Conservation (phyloP, 1,139 yeast genomes). For the Yamadazyma jaroonii region DNA sequence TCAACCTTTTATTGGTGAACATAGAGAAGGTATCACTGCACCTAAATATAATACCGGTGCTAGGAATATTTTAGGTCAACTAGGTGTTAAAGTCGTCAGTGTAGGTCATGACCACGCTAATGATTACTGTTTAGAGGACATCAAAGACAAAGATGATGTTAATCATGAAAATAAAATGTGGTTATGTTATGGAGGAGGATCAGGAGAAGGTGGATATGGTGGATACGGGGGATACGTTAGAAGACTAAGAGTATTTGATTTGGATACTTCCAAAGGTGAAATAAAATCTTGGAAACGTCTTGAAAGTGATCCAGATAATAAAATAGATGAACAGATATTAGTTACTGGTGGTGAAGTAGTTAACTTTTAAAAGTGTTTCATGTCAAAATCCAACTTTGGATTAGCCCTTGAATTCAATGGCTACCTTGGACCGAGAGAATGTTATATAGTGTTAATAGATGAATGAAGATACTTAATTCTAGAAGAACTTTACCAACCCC, state of each 20-base stretch:
- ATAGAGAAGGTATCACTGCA: conserved; percentile 74
- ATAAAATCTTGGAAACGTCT: conserved; percentile 73
- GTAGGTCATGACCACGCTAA: conserved; percentile 97
- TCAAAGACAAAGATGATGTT: conserved; percentile 19
- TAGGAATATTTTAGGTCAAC: conserved; percentile 49
- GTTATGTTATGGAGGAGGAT: conserved; percentile 93
- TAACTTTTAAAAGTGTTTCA: conserved; percentile 12
- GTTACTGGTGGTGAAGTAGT: conserved; percentile 48
- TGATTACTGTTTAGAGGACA: conserved; percentile 73
- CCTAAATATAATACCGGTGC: conserved; percentile 70
- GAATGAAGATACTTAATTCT: too few relatives aligned
- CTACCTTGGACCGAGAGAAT: too few relatives aligned
- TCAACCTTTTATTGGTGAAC: conserved; percentile 53
- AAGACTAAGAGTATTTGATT: conserved; percentile 66
- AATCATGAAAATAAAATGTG: conserved; percentile 49
- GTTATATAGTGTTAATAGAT: too few relatives aligned
- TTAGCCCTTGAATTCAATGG: too few relatives aligned
- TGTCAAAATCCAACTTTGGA: too few relatives aligned
- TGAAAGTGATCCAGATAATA: conserved; percentile 48
- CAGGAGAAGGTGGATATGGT: conserved; percentile 93
- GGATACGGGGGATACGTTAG: conserved; percentile 86
- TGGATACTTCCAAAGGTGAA: conserved; percentile 52
- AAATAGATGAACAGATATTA: conserved; percentile 57
- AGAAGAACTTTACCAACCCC: too few relatives aligned
- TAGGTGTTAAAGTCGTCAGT: conserved; percentile 70